phyloP scores from a whole-genome alignment of 495 filamentous ascomycete species.

The Aspergillus sparsus region DNA sequence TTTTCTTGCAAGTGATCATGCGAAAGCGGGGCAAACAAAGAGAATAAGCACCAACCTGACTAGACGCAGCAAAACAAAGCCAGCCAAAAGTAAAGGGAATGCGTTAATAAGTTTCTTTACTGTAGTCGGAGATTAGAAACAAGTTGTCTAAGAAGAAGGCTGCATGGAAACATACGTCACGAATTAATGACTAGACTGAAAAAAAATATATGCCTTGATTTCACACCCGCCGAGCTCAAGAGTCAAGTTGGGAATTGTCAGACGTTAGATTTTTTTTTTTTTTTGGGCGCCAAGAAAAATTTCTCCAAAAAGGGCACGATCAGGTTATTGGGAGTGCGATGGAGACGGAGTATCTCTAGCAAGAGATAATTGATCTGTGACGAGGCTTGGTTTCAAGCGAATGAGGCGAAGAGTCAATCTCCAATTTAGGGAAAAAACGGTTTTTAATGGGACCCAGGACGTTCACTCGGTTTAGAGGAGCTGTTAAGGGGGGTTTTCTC shows the following conservation, averaged over 20 bases:
- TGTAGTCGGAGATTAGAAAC: too few relatives aligned
- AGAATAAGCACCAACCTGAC: not conserved
- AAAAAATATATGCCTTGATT: not conserved
- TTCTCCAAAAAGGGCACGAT: not conserved
- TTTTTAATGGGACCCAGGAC: not conserved
- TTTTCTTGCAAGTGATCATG: too few relatives aligned
- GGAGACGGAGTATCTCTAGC: not conserved
- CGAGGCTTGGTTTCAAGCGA: not conserved
- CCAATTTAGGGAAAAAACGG: not conserved
- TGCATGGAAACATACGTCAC: constrained; percentile 6
- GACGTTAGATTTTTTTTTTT: not conserved
- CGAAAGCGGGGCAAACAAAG: not conserved
- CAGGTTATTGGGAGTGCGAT: too few relatives aligned
- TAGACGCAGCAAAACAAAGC: not conserved
- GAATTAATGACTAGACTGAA: not conserved
- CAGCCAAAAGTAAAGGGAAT: not conserved
- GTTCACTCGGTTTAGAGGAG: not conserved
- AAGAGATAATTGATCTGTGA: constrained; percentile 1
- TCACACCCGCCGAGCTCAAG: too few relatives aligned
- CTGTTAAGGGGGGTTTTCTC: not conserved
- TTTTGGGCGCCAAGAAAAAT: not conserved
- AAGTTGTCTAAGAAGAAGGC: too few relatives aligned
- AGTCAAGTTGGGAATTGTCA: not conserved
- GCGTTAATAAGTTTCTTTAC: too few relatives aligned
- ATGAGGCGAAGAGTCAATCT: not conserved